Evolutionary conservation across 805 yeast genomes (phyloP).

Genomic region (Yamadazyma tumulicola): DNA sequence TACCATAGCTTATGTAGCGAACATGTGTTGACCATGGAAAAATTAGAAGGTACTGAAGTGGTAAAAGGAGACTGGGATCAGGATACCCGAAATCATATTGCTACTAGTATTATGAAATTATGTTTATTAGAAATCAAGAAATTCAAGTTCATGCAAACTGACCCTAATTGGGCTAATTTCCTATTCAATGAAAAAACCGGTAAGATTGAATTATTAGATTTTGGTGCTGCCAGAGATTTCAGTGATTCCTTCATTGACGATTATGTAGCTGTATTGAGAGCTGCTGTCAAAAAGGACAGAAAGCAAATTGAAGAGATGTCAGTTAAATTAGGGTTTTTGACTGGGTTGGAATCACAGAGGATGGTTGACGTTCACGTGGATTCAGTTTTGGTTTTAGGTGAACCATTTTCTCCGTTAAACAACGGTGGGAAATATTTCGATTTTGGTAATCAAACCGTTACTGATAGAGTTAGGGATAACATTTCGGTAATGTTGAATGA

Average conservation of each 20-base stretch:
- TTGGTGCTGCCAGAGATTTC: constrained; percentile 91
- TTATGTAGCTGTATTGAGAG: constrained; percentile 69
- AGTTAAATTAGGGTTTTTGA: constrained; percentile 75
- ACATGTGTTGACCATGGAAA: constrained; percentile 86
- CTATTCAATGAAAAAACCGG: constrained; percentile 68
- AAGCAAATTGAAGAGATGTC: constrained; percentile 63
- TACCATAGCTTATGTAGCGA: constrained; percentile 73
- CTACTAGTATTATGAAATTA: constrained; percentile 79
- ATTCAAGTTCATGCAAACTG: constrained; percentile 94
- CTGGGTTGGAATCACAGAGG: constrained; percentile 82
- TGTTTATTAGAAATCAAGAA: constrained; percentile 81
- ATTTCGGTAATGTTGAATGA: constrained; percentile 88
- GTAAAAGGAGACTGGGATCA: constrained; percentile 74
- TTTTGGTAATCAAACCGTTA: constrained; percentile 82
- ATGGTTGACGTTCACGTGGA: constrained; percentile 94
- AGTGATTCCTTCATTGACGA: constrained; percentile 61
- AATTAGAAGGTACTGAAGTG: constrained; percentile 78
- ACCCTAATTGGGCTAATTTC: constrained; percentile 99
- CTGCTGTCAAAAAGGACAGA: constrained; percentile 69
- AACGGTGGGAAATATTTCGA: constrained; percentile 55
- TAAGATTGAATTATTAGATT: constrained; percentile 83
- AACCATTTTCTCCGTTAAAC: constrained; percentile 69
- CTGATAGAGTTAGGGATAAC: constrained; percentile 86
- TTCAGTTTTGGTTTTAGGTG: constrained; percentile 86
- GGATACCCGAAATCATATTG: constrained; percentile 73